Evolutionary conservation across 208 protist species (phyloP).

Genomic region (Trypanosoma congolense): DNA sequence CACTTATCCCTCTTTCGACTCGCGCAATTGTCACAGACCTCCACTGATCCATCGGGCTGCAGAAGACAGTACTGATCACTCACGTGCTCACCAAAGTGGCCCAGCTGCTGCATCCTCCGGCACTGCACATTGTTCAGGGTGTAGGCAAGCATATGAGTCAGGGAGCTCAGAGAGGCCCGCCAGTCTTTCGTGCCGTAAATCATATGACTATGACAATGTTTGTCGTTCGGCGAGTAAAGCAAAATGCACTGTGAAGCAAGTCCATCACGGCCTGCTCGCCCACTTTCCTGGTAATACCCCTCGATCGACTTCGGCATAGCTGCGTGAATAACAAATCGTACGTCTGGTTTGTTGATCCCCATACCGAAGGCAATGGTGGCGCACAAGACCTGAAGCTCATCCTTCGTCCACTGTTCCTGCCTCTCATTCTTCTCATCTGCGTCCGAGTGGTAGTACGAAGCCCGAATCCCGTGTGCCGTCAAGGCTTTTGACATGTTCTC

Average conservation of each 20-base stretch:
- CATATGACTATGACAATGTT: constrained; percentile 72
- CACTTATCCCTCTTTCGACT: constrained; percentile 57
- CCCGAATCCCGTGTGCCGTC: constrained; percentile 39
- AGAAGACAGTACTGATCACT: constrained; percentile 65
- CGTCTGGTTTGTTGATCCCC: constrained; percentile 98
- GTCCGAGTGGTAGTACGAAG: constrained; percentile 75
- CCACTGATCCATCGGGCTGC: constrained; percentile 25
- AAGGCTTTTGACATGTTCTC: constrained; percentile 73
- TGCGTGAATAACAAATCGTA: constrained; percentile 97
- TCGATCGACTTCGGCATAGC: constrained; percentile 96
- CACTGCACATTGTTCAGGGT: constrained; percentile 84
- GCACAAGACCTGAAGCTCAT: constrained; percentile 92
- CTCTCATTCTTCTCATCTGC: constrained; percentile 62
- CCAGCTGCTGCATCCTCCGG: constrained; percentile 78
- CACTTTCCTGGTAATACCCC: constrained; percentile 97
- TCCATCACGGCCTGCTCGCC: constrained; percentile 95
- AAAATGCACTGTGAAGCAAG: constrained; percentile 79
- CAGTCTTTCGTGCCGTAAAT: constrained; percentile 80
- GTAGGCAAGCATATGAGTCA: constrained; percentile 78
- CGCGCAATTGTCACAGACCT: constrained; percentile 84
- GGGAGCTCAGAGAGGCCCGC: constrained; percentile 51
- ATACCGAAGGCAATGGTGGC: constrained; percentile 98
- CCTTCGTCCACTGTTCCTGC: constrained; percentile 88
- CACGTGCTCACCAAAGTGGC: constrained; percentile 79
- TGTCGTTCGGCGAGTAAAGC: constrained; percentile 56